A percentile compares a stretch with the other conserved stretches of the same genome.
Evolutionary conservation across 176 grass and related monocot species (phyloP).

Genomic region (Rhynchospora pubera): DNA sequence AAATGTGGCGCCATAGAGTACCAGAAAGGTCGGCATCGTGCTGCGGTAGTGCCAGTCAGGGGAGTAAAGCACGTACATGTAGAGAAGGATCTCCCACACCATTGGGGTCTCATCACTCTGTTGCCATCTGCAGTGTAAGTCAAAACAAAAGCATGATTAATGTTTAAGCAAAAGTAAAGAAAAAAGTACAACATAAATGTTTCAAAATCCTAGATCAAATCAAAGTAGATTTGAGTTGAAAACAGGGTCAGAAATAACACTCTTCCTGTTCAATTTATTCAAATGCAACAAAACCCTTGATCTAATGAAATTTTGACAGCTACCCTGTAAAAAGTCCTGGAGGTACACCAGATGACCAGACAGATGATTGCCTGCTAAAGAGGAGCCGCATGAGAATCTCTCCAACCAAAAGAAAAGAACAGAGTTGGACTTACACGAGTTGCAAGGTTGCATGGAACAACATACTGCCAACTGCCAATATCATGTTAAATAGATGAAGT

Average conservation of each 20-base stretch:
- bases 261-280: neutral
- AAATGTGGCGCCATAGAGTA: constrained; percentile 68
- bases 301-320: neutral
- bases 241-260: neutral
- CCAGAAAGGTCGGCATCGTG: constrained; percentile 83
- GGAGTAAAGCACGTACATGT: constrained; percentile 83
- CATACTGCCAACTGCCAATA: constrained; percentile 72
- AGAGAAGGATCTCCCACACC: constrained; percentile 85
- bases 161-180: neutral
- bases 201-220: neutral
- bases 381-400: neutral
- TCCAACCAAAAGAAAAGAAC: neutral
- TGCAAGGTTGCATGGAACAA: constrained; percentile 87
- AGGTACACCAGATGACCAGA: neutral
- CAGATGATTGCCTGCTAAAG: neutral
- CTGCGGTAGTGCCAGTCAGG: constrained; percentile 84
- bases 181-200: neutral
- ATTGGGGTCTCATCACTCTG: constrained; percentile 89
- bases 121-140: constrained; percentile 41
- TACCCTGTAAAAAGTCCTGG: neutral
- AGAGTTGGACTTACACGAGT: constrained; percentile 46
- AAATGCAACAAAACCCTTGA: neutral
- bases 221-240: neutral
- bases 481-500: constrained; percentile 74
- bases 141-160: neutral